Conservation (phyloP, 2,329 filamentous ascomycete species). For the Blumeria graminis region DNA sequence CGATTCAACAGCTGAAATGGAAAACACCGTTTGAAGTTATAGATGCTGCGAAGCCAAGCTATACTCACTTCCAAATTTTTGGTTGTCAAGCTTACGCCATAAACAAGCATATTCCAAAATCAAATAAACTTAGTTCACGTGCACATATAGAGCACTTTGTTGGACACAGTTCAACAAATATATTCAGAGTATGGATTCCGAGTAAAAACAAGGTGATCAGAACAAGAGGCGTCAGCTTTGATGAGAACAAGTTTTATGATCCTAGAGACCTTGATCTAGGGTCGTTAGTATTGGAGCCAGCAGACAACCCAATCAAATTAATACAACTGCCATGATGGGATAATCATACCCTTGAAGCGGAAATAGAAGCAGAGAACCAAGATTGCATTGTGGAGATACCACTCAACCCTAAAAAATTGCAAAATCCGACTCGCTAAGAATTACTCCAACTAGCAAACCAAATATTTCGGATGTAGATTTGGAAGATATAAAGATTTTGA, state of each 20-base stretch:
- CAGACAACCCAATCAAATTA: not conserved
- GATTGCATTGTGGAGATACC: too few species aligned
- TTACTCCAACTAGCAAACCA: too few species aligned
- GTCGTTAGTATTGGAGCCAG: not conserved
- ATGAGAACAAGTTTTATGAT: not conserved
- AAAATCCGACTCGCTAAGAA: too few species aligned
- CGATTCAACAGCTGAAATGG: not conserved
- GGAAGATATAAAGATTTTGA: too few species aligned
- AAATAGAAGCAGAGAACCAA: too few species aligned
- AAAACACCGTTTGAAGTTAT: not conserved
- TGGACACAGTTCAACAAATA: not conserved
- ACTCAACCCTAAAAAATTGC: too few species aligned
- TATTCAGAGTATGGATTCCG: not conserved
- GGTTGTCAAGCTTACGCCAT: not conserved
- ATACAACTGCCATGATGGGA: not conserved
- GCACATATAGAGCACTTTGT: not conserved
- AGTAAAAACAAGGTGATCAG: not conserved
- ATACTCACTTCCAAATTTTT: not conserved
- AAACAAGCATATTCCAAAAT: not conserved
- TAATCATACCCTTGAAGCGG: not conserved
- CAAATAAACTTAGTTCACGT: not conserved
- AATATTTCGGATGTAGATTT: too few species aligned
- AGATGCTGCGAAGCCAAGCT: not conserved
- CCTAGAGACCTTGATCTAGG: not conserved
- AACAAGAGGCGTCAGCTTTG: not conserved